phyloP scores from a whole-genome alignment of 179 eudicot genomes.

The Actinidia chinensis region DNA sequence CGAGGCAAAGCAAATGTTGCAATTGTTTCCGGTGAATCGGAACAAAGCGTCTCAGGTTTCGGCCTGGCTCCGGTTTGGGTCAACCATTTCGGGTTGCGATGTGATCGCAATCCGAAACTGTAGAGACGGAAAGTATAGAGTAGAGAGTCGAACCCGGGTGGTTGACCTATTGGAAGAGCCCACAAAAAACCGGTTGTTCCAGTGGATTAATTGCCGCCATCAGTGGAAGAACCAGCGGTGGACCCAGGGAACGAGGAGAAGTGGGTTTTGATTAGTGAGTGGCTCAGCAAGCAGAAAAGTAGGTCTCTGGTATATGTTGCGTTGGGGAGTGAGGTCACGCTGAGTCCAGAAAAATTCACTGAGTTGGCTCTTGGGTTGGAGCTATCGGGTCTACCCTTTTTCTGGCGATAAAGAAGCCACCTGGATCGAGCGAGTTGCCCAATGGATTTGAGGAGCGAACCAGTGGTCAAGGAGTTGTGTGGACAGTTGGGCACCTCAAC shows the following conservation, averaged over 20 bases:
- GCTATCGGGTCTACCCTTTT: constrained; percentile 25
- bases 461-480: background rate
- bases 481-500: constrained; percentile 17
- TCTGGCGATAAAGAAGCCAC: constrained; percentile 22
- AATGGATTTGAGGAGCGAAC: constrained; percentile 3
- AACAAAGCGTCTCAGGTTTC: constrained; percentile 26
- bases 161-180: constrained; percentile 30
- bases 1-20: constrained; percentile 23
- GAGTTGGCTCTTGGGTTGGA: constrained; percentile 31
- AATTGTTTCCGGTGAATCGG: no score
- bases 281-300: constrained; percentile 19
- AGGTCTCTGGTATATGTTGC: constrained; percentile 9
- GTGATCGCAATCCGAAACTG: constrained; percentile 26
- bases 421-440: background rate
- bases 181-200: constrained; percentile 36
- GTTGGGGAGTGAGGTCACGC: constrained; percentile 9
- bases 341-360: constrained; percentile 13
- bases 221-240: background rate
- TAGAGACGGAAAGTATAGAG: no score
- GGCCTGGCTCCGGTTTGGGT: constrained; percentile 17
- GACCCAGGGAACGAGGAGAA: background rate
- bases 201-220: constrained; percentile 28
- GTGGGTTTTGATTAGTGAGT: constrained; percentile 23
- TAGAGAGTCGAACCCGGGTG: constrained; percentile 36
- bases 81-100: constrained; percentile 25